Evolutionary conservation across 257 asterid species (phyloP), one percentile per base, ranked within the genome.

Genomic region (Galeopsis tetrahit): DNA sequence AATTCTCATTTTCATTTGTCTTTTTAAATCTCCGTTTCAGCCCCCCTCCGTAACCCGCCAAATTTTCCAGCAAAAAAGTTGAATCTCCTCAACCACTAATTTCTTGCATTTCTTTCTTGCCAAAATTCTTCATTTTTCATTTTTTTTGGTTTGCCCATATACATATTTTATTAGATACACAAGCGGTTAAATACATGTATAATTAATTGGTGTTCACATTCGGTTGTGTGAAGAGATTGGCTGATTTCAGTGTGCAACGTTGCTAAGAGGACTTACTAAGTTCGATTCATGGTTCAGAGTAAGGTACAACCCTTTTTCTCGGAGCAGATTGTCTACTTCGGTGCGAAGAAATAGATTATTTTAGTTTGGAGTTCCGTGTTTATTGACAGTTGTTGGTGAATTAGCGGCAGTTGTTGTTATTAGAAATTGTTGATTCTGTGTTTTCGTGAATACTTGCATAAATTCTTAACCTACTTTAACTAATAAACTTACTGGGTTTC

Each of bases 41-140:
- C 75, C 75, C 72, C 40, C 8, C 77, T 33, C 44, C 79, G 31
- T 31, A 81, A 72, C 64, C 70, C 79, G 73, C 85, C 77, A 78
- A 71, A 64, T 81, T 49, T 53, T 48, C 33, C 84, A 6, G 58
- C 73, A 48, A 21, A 46, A 56, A 66, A 61, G 8, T 5, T 28
- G 43, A 49, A n/a, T 38, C 58, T 59, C 36, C 49, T 69, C 34
- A 40, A 15, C 86, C 82, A 73, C 82, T 66, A 53, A 7, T 76
- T 76, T 44, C 64, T 35, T 71, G 43, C 43, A 34, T 76, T 32
- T 56, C 8, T 34, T 33, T 42, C 63, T 14, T 33, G 56, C 69
- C 36, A 6, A 32, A 43, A 58, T 42, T 60, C 71, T 35, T 1
- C 70, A 39, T 40, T 65, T 79, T 55, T 66, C 3, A 7, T n/a